Evolutionary conservation across 768 basidiomycete species (phyloP).

Genomic region (Kwoniella pini): DNA sequence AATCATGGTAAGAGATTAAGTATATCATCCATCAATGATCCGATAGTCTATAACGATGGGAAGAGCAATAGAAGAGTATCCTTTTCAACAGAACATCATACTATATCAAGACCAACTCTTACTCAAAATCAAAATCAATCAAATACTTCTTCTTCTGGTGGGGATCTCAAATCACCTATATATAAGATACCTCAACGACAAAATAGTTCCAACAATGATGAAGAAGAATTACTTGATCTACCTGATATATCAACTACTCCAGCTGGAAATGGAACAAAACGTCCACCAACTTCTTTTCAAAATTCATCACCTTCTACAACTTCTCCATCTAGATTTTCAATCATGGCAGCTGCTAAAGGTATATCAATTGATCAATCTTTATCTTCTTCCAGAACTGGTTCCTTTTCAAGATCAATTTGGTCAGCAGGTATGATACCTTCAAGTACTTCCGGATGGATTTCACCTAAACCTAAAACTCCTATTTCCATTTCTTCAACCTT

Average conservation of each 20-base stretch:
- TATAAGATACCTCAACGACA: slow-evolving; percentile 23
- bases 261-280: not conserved
- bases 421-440: slow-evolving; percentile 27
- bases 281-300: slow-evolving; percentile 14
- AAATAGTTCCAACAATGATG: not conserved
- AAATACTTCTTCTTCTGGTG: not conserved
- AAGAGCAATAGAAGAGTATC: slow-evolving; percentile 16
- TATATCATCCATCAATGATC: slow-evolving; percentile 15
- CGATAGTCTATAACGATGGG: not conserved
- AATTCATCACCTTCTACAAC: not conserved
- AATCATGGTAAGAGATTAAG: slow-evolving; percentile 15
- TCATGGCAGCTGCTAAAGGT: slow-evolving; percentile 22
- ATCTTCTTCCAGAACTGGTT: slow-evolving; percentile 12
- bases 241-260: not conserved
- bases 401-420: slow-evolving; percentile 30
- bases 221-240: not conserved
- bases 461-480: slow-evolving; percentile 15
- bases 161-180: slow-evolving; percentile 9
- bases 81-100: slow-evolving; percentile 2
- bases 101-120: slow-evolving; percentile 2
- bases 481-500: not conserved
- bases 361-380: slow-evolving; percentile 28
- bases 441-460: slow-evolving; percentile 36
- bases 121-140: no score
- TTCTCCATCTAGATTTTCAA: slow-evolving; percentile 20